A percentile compares a stretch with the other conserved stretches of the same genome.
Conservation (phyloP, 768 basidiomycete genomes). For the Nidularia sp. region DNA sequence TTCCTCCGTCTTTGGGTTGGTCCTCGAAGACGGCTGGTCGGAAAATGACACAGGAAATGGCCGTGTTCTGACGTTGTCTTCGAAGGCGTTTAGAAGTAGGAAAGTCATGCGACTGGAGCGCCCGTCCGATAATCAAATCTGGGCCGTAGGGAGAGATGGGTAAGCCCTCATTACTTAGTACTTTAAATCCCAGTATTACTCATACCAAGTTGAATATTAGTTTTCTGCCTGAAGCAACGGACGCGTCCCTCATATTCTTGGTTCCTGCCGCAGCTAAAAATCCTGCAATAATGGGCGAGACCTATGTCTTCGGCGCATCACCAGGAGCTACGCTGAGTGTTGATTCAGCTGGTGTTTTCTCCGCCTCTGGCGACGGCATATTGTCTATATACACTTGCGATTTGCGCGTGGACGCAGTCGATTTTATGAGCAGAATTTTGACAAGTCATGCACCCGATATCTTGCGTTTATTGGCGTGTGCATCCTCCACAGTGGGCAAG, state of each 20-base stretch:
- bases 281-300: slow-evolving; percentile 3
- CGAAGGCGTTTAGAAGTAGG: background rate
- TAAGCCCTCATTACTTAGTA: slow-evolving; percentile 5
- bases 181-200: background rate
- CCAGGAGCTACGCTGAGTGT: background rate
- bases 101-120: background rate
- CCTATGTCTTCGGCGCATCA: slow-evolving; percentile 2
- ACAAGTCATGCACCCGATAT: background rate
- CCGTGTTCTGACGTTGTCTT: background rate
- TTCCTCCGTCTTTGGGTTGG: background rate
- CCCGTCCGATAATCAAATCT: slow-evolving; percentile 9
- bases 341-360: background rate
- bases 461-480: background rate
- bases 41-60: background rate
- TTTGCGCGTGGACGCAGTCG: background rate
- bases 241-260: slow-evolving; percentile 24
- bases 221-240: slow-evolving; percentile 11
- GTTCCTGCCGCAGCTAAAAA: slow-evolving; percentile 15
- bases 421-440: background rate
- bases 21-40: slow-evolving; percentile 16
- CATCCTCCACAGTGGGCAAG: background rate
- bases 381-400: slow-evolving; percentile 1
- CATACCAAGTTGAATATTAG: slow-evolving; percentile 6
- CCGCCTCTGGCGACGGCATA: background rate
- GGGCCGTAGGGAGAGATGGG: slow-evolving; percentile 15